These are phyloP conservation scores for Brassica balearica DNA, from an alignment of 441 rosid species.

Conservation along the genomic window DNA sequence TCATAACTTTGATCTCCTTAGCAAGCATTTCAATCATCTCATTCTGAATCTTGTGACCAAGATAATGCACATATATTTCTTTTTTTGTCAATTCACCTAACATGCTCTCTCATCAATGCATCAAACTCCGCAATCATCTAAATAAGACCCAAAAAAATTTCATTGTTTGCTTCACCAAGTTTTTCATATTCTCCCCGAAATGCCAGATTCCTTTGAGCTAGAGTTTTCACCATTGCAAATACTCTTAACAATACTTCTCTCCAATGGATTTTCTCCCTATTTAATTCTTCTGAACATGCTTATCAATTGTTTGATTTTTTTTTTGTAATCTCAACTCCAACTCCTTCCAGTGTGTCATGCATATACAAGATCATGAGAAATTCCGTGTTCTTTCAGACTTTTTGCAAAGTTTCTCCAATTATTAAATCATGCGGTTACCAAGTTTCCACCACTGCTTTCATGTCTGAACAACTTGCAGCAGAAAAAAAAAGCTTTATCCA, in stretches of 20 bases:
- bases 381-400: neutral
- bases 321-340: slow-evolving; percentile 4
- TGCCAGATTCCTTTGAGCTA: neutral
- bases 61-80: neutral
- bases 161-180: neutral
- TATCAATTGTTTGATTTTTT: slow-evolving; percentile 11
- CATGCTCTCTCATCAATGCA: neutral
- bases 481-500: neutral
- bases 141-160: neutral
- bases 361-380: slow-evolving; percentile 1
- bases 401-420: neutral
- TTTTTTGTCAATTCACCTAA: neutral
- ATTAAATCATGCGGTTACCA: neutral
- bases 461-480: neutral
- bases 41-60: neutral
- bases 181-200: neutral
- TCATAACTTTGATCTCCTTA: neutral
- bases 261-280: neutral
- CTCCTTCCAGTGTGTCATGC: slow-evolving; percentile 3
- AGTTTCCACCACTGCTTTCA: neutral
- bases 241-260: neutral
- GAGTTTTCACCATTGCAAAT: neutral
- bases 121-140: neutral
- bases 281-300: neutral
- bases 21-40: neutral